phyloP scores from a whole-genome alignment of 371 early-diverging fungal species.

The Blakeslea trispora region DNA sequence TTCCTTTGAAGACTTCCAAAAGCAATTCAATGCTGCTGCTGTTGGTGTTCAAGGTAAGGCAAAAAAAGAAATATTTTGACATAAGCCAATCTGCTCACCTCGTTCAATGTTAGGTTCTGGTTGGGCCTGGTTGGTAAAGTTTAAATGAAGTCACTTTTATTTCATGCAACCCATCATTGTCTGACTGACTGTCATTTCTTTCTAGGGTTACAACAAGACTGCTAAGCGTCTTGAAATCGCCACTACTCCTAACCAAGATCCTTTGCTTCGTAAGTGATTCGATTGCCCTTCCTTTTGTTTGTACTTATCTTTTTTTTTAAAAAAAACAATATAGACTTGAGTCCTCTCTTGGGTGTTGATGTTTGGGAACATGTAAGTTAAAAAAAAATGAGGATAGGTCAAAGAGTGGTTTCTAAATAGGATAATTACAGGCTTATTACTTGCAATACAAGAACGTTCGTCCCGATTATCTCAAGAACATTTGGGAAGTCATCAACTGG shows the following conservation, averaged over 20 bases:
- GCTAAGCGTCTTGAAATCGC: conserved; percentile 81
- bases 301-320: no score
- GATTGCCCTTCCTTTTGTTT: no score
- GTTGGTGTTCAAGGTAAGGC: conserved; percentile 79
- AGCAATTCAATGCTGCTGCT: conserved; percentile 80
- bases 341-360: conserved; percentile 94
- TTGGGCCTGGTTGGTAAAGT: conserved; percentile 95
- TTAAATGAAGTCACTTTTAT: background rate
- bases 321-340: conserved; percentile 46
- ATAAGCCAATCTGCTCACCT: conserved; percentile 6
- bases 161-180: conserved; percentile 2
- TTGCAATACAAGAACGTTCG: conserved; percentile 97
- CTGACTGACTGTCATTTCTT: background rate
- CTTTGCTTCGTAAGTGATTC: conserved; percentile 53
- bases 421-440: conserved; percentile 80
- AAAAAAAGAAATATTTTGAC: background rate
- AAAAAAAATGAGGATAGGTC: background rate
- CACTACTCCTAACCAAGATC: conserved; percentile 96
- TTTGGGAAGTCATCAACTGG: conserved; percentile 99
- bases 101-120: conserved; percentile 70
- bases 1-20: conserved; percentile 81
- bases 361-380: conserved; percentile 91
- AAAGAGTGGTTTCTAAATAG: background rate
- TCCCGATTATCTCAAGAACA: conserved; percentile 91
- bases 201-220: conserved; percentile 79